Base-by-base conservation (phyloP, 176 grass and related monocot species). In the Triticum monococcum region DNA sequence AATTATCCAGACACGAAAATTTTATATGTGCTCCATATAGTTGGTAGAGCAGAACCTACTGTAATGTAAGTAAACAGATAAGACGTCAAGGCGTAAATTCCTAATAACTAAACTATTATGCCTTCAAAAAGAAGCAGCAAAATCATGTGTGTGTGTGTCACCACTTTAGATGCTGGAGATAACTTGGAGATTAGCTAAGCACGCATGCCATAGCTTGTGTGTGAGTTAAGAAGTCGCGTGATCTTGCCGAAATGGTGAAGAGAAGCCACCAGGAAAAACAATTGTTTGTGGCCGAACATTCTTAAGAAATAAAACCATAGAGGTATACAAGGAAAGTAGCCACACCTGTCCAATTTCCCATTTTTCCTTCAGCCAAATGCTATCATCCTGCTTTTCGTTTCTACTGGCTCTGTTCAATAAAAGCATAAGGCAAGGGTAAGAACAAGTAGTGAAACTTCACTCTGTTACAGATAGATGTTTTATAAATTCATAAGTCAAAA, bases 321-420 rank as follows among this genome's bases (percentile, higher is more conserved):
- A 75, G 2, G 54, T 14, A 18, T 9, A 79, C 9, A 18, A 37
- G 20, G 18, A 3, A 89, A 87, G 66, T 56, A 84, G 77, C 40
- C 88, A 48, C 65, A 97, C 94, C 94, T 97, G 88, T 78, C 94
- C 92, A 86, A 92, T 97, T 43, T 90, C 75, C 94, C 92, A 97
- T 85, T 87, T 92, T 76, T 97, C 92, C 86, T 94, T 92, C 87
- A 97, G 84, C 94, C 94, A 97, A 63, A 94, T 97, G 45, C 89
- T 89, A 79, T 90, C 92, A 85, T 97, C 89, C 62, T 81, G 83
- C 78, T 81, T 88, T 24, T 88, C 89, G 75, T 78, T 82, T 84
- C 79, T 87, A 23, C 52, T 86, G 4, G 94, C 82, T 83, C 94
- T 92, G 78, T 82, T 68, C 18, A 75, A 77, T 74, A 72, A 72